Evolutionary conservation across 106 monocot species (phyloP).

Genomic region (Allium cepa): DNA sequence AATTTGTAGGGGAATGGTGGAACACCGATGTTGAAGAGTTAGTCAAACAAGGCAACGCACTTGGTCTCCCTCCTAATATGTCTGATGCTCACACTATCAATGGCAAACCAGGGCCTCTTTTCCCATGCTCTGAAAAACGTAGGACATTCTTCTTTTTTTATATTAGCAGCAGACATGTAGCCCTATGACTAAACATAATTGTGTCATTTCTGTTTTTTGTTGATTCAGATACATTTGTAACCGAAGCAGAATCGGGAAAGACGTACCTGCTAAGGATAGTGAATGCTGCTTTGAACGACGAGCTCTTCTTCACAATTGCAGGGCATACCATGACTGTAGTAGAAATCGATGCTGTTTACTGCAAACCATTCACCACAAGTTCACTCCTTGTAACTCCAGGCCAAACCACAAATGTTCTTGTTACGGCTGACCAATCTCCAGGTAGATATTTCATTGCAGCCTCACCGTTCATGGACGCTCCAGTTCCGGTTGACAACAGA

Average conservation of each 20-base stretch:
- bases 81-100: slow-evolving; percentile 50
- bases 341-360: slow-evolving; percentile 20
- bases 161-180: too few relatives aligned
- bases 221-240: slow-evolving; percentile 16
- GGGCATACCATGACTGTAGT: slow-evolving; percentile 29
- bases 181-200: too few relatives aligned
- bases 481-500: slow-evolving; percentile 21
- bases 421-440: slow-evolving; percentile 8
- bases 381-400: slow-evolving; percentile 19
- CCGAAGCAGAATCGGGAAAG: slow-evolving; percentile 19
- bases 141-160: not conserved
- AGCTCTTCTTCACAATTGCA: slow-evolving; percentile 31
- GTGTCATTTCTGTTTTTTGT: not conserved
- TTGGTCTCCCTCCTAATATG: slow-evolving; percentile 30
- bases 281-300: slow-evolving; percentile 27
- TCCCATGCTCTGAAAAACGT: slow-evolving; percentile 37
- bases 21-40: slow-evolving; percentile 28
- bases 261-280: slow-evolving; percentile 25
- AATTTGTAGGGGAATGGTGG: slow-evolving; percentile 43
- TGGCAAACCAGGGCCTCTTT: slow-evolving; percentile 43
- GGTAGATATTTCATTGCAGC: slow-evolving; percentile 22
- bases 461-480: slow-evolving; percentile 14
- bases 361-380: slow-evolving; percentile 22
- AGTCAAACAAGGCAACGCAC: slow-evolving; percentile 24
- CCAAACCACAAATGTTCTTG: slow-evolving; percentile 25